phyloP scores from a whole-genome alignment of 805 yeast genomes.

The Kuraishia floccosa region DNA sequence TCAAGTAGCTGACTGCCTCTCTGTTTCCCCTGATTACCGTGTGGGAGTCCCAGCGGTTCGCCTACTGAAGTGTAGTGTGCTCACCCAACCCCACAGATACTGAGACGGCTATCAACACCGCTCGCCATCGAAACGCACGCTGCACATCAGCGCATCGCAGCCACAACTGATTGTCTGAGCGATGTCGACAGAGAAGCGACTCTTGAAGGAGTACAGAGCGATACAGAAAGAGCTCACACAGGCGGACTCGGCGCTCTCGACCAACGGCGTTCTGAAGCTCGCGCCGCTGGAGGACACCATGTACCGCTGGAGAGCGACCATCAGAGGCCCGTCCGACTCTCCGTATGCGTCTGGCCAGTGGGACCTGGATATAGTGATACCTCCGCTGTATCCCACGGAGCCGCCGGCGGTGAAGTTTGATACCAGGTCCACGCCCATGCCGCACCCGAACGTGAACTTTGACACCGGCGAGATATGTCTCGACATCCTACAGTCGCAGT shows the following conservation, averaged over 20 bases:
- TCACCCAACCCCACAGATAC: no score
- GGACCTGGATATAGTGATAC: conserved; percentile 32
- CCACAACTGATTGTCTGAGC: conserved; percentile 11
- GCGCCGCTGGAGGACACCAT: conserved; percentile 35
- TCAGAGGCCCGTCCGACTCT: conserved; percentile 41
- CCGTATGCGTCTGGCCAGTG: conserved; percentile 43
- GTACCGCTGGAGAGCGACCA: conserved; percentile 37
- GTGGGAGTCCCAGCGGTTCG: no score
- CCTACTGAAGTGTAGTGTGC: no score
- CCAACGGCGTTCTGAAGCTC: conserved; percentile 23
- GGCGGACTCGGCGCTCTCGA: conserved; percentile 8
- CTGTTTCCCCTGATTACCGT: no score
- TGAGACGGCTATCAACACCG: not conserved
- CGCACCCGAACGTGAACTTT: conserved; percentile 40
- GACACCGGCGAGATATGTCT: conserved; percentile 61
- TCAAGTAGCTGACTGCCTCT: no score
- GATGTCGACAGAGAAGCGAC: no score
- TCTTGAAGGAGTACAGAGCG: conserved; percentile 22
- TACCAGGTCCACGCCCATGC: conserved; percentile 16
- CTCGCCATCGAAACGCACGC: not conserved
- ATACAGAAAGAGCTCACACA: conserved; percentile 15
- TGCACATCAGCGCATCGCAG: not conserved
- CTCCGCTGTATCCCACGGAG: conserved; percentile 37
- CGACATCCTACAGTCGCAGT: conserved; percentile 45
- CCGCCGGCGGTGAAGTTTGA: conserved; percentile 48